phyloP scores from a whole-genome alignment of 805 yeast genomes.

The Barnettozyma populi region DNA sequence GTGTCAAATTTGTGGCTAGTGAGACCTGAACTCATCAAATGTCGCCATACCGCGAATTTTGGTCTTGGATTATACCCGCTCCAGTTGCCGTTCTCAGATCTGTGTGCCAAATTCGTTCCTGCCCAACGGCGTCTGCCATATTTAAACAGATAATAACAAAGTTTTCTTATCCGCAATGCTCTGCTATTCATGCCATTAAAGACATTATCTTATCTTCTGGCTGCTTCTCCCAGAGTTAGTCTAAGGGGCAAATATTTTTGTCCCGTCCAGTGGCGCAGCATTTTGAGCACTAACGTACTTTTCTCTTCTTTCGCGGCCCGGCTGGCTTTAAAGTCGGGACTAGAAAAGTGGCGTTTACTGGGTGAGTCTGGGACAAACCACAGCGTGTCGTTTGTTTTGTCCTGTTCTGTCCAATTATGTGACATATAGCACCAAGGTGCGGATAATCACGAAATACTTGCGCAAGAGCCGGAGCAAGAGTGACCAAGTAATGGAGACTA shows the following conservation, averaged over 20 bases:
- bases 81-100: neutral
- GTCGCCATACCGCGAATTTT: neutral
- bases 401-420: neutral
- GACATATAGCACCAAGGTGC: neutral
- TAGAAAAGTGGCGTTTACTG: too few species aligned
- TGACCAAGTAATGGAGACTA: neutral
- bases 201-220: too few species aligned
- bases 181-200: too few species aligned
- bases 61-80: neutral
- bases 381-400: neutral
- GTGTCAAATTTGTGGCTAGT: conserved; percentile 10
- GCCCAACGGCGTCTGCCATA: neutral
- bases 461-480: neutral
- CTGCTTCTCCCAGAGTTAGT: too few species aligned
- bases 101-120: neutral
- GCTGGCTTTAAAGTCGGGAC: too few species aligned
- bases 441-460: neutral
- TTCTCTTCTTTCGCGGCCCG: too few species aligned
- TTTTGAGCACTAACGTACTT: too few species aligned
- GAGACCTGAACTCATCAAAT: neutral
- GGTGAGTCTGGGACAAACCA: too few species aligned
- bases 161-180: too few species aligned
- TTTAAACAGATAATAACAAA: neutral
- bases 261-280: too few species aligned
- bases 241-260: too few species aligned